These are phyloP conservation scores for Dothideomycetes sp. DNA, from an alignment of 2,329 filamentous ascomycete genomes.

Conservation along the genomic window DNA sequence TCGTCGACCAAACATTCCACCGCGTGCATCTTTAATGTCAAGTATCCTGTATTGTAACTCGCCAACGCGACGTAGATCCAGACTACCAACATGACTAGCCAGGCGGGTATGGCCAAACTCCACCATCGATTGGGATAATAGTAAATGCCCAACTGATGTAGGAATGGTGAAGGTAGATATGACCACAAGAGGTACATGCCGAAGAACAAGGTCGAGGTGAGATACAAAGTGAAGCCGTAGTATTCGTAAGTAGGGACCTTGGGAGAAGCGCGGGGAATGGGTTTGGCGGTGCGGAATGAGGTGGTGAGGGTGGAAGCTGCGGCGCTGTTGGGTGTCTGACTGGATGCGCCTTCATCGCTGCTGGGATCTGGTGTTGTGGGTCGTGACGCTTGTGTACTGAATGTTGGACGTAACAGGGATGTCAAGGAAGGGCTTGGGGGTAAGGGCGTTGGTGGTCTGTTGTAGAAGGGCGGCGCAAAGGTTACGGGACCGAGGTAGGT, in stretches of 20 bases:
- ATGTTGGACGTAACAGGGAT: slow-evolving; percentile 69
- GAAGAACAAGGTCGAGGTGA: slow-evolving; percentile 77
- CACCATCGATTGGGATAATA: slow-evolving; percentile 99
- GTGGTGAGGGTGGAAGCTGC: slow-evolving; percentile 48
- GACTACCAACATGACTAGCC: slow-evolving; percentile 75
- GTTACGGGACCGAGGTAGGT: slow-evolving; percentile 33
- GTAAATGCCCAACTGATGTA: slow-evolving; percentile 86
- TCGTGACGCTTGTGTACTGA: slow-evolving; percentile 55
- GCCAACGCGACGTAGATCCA: slow-evolving; percentile 94
- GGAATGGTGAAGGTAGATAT: slow-evolving; percentile 82
- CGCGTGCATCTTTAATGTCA: slow-evolving; percentile 70
- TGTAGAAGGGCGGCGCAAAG: slow-evolving; percentile 86
- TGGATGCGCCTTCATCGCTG: slow-evolving; percentile 56
- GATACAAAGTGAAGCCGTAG: slow-evolving; percentile 95
- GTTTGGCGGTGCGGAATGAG: slow-evolving; percentile 46
- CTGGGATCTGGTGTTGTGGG: slow-evolving; percentile 89
- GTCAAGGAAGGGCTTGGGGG: slow-evolving; percentile 89
- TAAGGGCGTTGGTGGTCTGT: slow-evolving; percentile 86
- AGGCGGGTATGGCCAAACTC: slow-evolving; percentile 84
- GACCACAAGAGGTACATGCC: slow-evolving; percentile 68
- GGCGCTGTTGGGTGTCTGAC: slow-evolving; percentile 43
- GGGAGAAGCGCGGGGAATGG: slow-evolving; percentile 74
- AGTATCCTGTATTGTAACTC: slow-evolving; percentile 77
- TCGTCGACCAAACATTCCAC: slow-evolving; percentile 90
- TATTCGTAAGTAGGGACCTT: slow-evolving; percentile 99